Conservation (phyloP, 164 flowering plant genomes). For the Pachysandra terminalis region DNA sequence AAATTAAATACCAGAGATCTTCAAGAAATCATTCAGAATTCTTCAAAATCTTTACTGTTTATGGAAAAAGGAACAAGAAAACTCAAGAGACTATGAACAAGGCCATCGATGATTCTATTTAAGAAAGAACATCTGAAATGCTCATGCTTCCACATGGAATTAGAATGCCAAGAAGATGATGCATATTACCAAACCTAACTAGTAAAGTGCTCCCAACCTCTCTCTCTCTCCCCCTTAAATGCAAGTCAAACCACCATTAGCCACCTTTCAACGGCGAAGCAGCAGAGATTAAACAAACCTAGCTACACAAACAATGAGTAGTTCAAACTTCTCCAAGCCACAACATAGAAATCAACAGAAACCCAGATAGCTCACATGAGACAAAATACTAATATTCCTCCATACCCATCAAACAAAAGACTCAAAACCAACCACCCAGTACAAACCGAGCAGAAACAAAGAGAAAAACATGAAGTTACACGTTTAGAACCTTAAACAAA, state of each 20-base stretch:
- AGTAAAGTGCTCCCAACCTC: slow-evolving; percentile 2
- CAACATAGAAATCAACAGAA: slow-evolving; percentile 10
- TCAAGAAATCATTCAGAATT: neutral
- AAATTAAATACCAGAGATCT: neutral
- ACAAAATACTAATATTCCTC: neutral
- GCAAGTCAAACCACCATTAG: slow-evolving; percentile 64
- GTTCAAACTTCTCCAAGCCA: neutral
- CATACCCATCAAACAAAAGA: too few species aligned
- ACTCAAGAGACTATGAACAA: neutral
- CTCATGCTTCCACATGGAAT: neutral
- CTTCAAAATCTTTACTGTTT: neutral
- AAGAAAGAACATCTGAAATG: too few species aligned
- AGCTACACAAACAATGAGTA: slow-evolving; percentile 5
- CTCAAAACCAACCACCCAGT: neutral
- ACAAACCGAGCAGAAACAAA: slow-evolving; percentile 12
- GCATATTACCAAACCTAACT: neutral
- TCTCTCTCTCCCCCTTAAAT: slow-evolving; percentile 4
- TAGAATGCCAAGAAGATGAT: slow-evolving; percentile 2
- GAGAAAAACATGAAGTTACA: neutral
- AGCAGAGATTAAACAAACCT: slow-evolving; percentile 5
- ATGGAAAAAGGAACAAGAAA: neutral
- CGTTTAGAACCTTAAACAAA: neutral
- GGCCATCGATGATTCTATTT: too few species aligned
- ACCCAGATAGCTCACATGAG: slow-evolving; percentile 2
- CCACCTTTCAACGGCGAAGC: too few species aligned